Base-by-base conservation (phyloP, 495 filamentous ascomycete genomes). In the Neurospora intermedia region DNA sequence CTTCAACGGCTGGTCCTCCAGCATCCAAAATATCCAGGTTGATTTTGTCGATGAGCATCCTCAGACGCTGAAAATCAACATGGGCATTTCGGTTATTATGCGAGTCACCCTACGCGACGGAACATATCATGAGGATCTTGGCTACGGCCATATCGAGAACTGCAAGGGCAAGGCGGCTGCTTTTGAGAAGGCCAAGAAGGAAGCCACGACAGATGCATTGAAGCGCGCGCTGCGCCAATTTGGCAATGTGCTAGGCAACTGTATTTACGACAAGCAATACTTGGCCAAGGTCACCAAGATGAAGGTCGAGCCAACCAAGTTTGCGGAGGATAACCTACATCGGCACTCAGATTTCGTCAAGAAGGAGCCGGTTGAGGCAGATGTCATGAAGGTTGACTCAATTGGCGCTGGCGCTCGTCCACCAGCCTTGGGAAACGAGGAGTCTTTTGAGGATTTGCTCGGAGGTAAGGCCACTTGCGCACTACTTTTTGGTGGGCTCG, bases 131-230 rank as follows among this genome's bases (percentile, higher is more conserved):
- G 96, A 99, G 83, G 96, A 99, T 80, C 90, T 98, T 70, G 96
- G 96, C 2, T 98, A 98, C 76, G 96, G 96, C 4, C 90, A 94
- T 74, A 96, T 96, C 70, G 95, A 98, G 80, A 99, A 98, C 75
- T 92, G 90, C 82, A 97, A 96, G 82, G 90, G 91, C 38, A 98
- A 98, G 83, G 95, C 94, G 0, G 89, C 92, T 8, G 95, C 94
- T 3, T 98, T 97, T 77, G 95, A 98, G 80, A 98, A 98, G 80
- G 93, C 95, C 2, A 98, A 98, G 83, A 99, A 99, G 79, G 94
- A 98, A 83, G 96, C 92, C 6, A 97, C 94, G 23, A 98, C 96
- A 27, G 96, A 99, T 85, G 94, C 88, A 0, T 81, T 98, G 74
- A 99, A 99, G 82, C 88, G 96, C 72, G 88, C 96, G 11, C 80